Evolutionary conservation across 1,284 basidiomycete species (phyloP), one percentile per base, ranked within the genome.

Genomic region (Lignosus rhinocerotis): DNA sequence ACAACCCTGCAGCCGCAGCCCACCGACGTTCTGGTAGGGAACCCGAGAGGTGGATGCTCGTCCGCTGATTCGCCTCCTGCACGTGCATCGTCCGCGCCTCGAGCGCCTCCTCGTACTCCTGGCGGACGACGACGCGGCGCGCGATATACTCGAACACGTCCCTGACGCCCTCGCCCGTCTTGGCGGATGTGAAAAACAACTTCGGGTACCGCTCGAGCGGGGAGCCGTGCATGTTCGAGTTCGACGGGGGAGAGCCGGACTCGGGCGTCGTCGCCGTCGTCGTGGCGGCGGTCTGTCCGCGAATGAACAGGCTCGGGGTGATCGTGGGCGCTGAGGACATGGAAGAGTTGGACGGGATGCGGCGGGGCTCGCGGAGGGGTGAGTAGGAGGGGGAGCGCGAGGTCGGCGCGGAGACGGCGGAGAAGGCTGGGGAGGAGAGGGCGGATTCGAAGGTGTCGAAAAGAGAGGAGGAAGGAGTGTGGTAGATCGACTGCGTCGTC

Each of bases 381-480:
- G 67, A 70, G 31, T 55, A 60, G 19, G 63, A 65, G 34, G 51
- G 56, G 33, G 69, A 68, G 59, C 64, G 60, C 3, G 75, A 70
- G 9, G 64, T 61, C n/a, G 73, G 73, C 2, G 66, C 62, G 46
- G 64, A 60, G 11, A 68, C 51, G 34, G 71, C 68, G 47, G 67
- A 68, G 6, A 80, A 77, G 54, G 80, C 75, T 0, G 85, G 85
- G 0, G 86, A 88, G 2, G 83, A 81, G 6, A 81, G 79, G 0
- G 86, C 85, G 10, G 84, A 84, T 54, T 76, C 71, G 62, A 72
- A 78, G 25, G 65, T 62, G 62, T 78, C 75, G 58, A 82, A 85
- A 48, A 89, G 61, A n/a, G 88, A 90, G 0, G 88, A 89, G 0
- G 85, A 82, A 7, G 90, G 88, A 0, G 89, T 91, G 69, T 90